A percentile compares a stretch with the other conserved stretches of the same genome.
Conservation (phyloP, 1,284 basidiomycete genomes). For the Fomitopsis betulina region DNA sequence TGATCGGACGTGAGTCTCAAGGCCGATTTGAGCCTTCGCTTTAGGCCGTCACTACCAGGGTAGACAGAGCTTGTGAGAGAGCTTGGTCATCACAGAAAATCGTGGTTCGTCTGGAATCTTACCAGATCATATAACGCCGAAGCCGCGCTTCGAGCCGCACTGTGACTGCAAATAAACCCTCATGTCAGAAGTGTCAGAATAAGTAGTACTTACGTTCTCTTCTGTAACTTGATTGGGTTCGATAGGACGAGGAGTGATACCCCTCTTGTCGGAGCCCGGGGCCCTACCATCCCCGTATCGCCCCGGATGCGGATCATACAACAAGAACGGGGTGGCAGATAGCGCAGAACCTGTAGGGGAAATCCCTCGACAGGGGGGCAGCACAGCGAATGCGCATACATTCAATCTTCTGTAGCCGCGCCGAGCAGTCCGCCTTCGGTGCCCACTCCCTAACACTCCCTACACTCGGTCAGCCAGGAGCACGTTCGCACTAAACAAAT, state of each 20-base stretch:
- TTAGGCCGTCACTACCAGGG: no score
- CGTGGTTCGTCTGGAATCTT: no score
- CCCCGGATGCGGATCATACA: not conserved
- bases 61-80: no score
- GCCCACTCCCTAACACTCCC: no score
- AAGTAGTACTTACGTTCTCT: not conserved
- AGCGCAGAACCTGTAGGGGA: not conserved
- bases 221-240: not conserved
- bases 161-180: no score
- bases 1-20: no score
- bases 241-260: not conserved
- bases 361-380: not conserved
- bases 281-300: not conserved
- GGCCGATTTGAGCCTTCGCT: no score
- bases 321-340: not conserved
- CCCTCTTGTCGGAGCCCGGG: not conserved
- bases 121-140: no score
- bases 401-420: not conserved
- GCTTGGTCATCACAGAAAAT: no score
- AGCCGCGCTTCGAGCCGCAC: no score
- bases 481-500: not conserved
- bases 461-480: not conserved
- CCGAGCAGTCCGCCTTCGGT: not conserved
- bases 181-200: no score
- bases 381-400: not conserved